Conservation (phyloP, 1,139 yeast species). For the Trichomonascaceae sp. region DNA sequence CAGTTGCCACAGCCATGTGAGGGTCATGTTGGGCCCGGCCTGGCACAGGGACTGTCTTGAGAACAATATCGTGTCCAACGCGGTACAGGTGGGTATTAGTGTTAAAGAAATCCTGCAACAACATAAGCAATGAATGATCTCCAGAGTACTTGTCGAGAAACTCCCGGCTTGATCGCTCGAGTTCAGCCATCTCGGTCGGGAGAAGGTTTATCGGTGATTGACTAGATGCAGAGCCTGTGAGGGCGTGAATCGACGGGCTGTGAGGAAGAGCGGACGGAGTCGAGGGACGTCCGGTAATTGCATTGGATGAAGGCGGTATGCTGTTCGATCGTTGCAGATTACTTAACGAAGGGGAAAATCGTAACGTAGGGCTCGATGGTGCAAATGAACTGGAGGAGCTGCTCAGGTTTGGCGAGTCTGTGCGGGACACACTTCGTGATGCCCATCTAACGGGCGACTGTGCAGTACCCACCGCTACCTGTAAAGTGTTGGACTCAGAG, state of each 20-base stretch:
- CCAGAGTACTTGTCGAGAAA: conserved; percentile 28
- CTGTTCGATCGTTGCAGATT: conserved; percentile 23
- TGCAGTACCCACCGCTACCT: background rate
- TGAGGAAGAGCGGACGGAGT: no score
- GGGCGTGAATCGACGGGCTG: background rate
- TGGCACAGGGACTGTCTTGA: conserved; percentile 31
- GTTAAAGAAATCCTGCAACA: conserved; percentile 47
- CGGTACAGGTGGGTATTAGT: conserved; percentile 42
- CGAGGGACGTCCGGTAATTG: no score
- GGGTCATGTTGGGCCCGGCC: conserved; percentile 3
- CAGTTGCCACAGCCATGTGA: no score
- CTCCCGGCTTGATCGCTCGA: conserved; percentile 25
- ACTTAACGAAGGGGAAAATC: background rate
- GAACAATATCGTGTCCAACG: conserved; percentile 38
- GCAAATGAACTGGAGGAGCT: background rate
- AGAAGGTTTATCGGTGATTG: no score
- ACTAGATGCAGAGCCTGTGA: background rate
- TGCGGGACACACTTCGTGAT: background rate
- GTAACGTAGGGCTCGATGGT: background rate
- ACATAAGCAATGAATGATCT: conserved; percentile 36
- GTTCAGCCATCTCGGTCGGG: conserved; percentile 27
- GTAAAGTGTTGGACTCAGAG: conserved; percentile 24
- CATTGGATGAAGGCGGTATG: conserved; percentile 23
- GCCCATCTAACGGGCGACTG: background rate
- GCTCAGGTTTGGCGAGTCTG: background rate